Percentiles rank a stretch among this genome's conserved stretches.
Conservation (phyloP, 2,329 filamentous ascomycete species). For the Penicillium sp. region DNA sequence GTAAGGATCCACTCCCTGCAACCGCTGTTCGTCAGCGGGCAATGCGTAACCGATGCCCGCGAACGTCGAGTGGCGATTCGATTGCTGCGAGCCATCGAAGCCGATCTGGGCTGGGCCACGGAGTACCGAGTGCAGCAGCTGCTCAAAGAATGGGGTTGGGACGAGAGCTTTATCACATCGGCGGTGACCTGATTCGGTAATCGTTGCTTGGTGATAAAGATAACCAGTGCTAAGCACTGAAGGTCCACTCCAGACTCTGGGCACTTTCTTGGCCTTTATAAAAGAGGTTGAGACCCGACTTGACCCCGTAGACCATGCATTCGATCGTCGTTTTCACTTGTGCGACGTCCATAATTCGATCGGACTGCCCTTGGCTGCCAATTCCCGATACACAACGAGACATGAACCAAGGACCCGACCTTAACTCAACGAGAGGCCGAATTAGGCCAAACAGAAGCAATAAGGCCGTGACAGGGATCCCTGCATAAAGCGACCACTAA, state of each 20-base stretch:
- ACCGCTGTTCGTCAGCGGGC: constrained; percentile 59
- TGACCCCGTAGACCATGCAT: background rate
- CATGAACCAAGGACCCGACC: background rate
- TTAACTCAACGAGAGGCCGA: too few species aligned
- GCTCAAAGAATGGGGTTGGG: constrained; percentile 39
- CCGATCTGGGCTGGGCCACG: constrained; percentile 62
- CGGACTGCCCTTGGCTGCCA: background rate
- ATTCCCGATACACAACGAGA: background rate
- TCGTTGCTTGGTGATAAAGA: background rate
- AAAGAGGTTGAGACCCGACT: background rate
- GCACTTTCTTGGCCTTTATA: background rate
- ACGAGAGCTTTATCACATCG: constrained; percentile 16
- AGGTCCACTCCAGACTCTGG: background rate
- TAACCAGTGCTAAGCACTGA: background rate
- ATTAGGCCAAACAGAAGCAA: background rate
- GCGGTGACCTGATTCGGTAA: constrained; percentile 7
- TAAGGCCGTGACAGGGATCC: background rate
- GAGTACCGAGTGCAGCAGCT: constrained; percentile 57
- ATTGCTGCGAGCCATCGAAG: constrained; percentile 56
- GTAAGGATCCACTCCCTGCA: constrained; percentile 59
- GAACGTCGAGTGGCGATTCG: constrained; percentile 55
- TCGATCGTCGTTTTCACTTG: background rate
- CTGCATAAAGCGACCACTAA: background rate
- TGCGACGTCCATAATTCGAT: background rate
- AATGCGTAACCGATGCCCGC: constrained; percentile 52